Conservation (phyloP, 192 early-diverging fungal species). For the Haplosporangium gracile region DNA sequence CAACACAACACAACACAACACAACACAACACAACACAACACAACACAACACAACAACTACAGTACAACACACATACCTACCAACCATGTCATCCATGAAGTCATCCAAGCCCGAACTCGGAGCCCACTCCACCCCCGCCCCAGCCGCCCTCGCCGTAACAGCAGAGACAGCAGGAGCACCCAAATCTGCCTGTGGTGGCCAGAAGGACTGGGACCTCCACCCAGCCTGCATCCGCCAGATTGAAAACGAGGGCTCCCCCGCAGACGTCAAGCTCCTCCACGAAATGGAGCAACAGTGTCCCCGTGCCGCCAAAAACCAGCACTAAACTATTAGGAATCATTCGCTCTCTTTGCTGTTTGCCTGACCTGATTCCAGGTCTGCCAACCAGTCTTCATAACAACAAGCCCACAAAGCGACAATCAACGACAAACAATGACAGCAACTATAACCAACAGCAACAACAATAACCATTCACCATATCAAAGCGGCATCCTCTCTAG, state of each 20-base stretch:
- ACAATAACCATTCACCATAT: too few species aligned
- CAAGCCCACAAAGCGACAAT: too few species aligned
- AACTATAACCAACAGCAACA: too few species aligned
- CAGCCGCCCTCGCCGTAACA: not conserved
- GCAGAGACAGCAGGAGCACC: not conserved
- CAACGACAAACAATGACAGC: too few species aligned
- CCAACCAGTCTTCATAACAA: too few species aligned
- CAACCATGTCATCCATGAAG: not conserved
- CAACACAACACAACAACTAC: not conserved
- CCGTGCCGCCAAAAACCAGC: slow-evolving; percentile 3
- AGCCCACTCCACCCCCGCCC: not conserved
- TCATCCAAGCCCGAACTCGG: slow-evolving; percentile 5
- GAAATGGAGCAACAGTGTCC: slow-evolving; percentile 29
- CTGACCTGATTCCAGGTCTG: too few species aligned
- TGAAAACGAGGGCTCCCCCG: slow-evolving; percentile 37
- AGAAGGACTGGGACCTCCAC: slow-evolving; percentile 50
- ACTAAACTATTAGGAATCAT: not conserved
- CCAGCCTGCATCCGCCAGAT: slow-evolving; percentile 31
- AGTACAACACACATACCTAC: not conserved
- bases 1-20: too few species aligned
- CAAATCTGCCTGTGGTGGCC: slow-evolving; percentile 21
- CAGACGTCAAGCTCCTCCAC: slow-evolving; percentile 30
- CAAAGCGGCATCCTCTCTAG: too few species aligned
- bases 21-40: too few species aligned
- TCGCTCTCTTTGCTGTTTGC: not conserved